A percentile compares a stretch with the other conserved stretches of the same genome.
Conservation (phyloP, 805 yeast genomes). For the Nakazawaea wickerhamii region DNA sequence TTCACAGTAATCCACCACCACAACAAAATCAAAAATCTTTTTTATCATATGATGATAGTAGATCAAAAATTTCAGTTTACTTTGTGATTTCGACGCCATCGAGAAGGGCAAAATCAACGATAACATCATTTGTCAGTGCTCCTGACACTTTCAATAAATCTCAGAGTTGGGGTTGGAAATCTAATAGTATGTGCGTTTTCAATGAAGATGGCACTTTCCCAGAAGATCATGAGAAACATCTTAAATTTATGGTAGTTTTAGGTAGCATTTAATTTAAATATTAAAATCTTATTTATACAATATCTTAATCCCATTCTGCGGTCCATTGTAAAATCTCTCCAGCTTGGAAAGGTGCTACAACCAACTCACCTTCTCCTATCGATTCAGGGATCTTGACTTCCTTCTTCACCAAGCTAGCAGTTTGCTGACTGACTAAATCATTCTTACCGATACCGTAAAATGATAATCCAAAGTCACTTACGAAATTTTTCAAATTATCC, state of each 20-base stretch:
- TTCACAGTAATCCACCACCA: background rate
- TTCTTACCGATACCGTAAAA: constrained; percentile 60
- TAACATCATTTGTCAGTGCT: constrained; percentile 50
- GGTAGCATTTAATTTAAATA: constrained; percentile 42
- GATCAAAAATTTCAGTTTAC: constrained; percentile 41
- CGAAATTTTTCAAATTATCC: constrained; percentile 67
- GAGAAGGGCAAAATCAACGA: constrained; percentile 35
- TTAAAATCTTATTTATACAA: background rate
- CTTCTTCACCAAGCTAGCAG: constrained; percentile 51
- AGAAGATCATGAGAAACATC: constrained; percentile 36
- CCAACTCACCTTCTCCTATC: constrained; percentile 39
- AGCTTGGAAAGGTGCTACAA: constrained; percentile 81
- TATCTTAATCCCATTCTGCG: constrained; percentile 55
- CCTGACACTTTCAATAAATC: constrained; percentile 47
- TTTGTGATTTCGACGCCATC: constrained; percentile 53
- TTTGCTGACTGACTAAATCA: constrained; percentile 39
- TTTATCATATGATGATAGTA: constrained; percentile 40
- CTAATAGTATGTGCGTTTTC: constrained; percentile 47
- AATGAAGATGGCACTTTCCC: constrained; percentile 43
- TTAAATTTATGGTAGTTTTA: constrained; percentile 45
- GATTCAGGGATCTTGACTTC: constrained; percentile 54
- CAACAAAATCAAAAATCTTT: constrained; percentile 21
- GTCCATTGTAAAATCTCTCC: constrained; percentile 72
- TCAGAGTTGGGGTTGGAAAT: constrained; percentile 62
- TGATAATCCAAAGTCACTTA: constrained; percentile 60